Percentiles rank a stretch among this genome's conserved stretches.
phyloP scores from a whole-genome alignment of 192 early-diverging fungal genomes.

The Anaeromyces robustus region DNA sequence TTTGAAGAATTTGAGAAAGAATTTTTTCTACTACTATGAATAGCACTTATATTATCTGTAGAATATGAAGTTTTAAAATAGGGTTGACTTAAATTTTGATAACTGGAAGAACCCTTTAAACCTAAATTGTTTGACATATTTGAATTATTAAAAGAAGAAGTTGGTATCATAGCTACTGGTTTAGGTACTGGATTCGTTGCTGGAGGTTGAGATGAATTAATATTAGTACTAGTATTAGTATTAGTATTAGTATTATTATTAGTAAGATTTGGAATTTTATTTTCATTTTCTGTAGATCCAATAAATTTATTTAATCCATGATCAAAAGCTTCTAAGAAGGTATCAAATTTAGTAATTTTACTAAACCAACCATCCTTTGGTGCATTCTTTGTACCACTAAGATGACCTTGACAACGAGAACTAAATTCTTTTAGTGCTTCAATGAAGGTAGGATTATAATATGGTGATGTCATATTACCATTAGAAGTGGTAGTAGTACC shows the following conservation, averaged over 20 bases:
- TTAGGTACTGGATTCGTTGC: neutral
- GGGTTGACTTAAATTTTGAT: neutral
- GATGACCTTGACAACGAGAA: conserved; percentile 18
- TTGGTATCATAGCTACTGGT: neutral
- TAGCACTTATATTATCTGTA: neutral
- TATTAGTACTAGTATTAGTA: too few species aligned
- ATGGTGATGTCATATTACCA: conserved; percentile 8
- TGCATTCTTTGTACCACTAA: neutral
- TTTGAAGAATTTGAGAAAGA: neutral
- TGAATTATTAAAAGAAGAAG: neutral
- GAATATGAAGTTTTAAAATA: neutral
- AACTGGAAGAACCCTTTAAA: neutral
- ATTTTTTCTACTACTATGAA: neutral
- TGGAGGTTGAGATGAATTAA: too few species aligned
- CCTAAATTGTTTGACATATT: neutral
- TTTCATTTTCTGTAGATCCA: neutral
- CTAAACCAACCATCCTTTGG: neutral
- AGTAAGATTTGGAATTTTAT: neutral
- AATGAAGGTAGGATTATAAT: conserved; percentile 52
- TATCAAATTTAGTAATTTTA: neutral
- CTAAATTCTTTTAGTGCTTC: conserved; percentile 54
- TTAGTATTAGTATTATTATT: neutral
- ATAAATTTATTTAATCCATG: neutral
- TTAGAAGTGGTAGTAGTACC: conserved; percentile 42
- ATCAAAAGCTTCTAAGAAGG: neutral